Percentiles rank a stretch among this genome's conserved stretches.
phyloP scores from a whole-genome alignment of 768 basidiomycete species.

The Auricularia sp. region DNA sequence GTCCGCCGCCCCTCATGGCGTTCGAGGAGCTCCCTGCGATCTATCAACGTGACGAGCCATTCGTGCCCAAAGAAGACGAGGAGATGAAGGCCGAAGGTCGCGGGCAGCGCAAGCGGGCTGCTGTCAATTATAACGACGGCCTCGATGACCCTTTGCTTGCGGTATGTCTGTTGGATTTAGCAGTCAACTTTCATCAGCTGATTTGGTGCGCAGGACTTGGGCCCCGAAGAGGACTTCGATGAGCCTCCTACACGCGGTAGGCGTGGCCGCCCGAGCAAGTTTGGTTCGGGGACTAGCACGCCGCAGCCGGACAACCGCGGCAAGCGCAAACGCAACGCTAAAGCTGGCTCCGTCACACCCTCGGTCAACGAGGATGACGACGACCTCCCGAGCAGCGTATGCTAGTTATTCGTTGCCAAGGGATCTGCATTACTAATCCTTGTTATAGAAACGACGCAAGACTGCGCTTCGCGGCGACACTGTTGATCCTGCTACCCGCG shows the following conservation, averaged over 20 bases:
- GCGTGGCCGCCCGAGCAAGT: slow-evolving; percentile 3
- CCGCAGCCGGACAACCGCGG: slow-evolving; percentile 16
- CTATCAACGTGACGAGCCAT: slow-evolving; percentile 78
- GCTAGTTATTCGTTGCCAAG: slow-evolving; percentile 15
- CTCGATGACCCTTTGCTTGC: slow-evolving; percentile 91
- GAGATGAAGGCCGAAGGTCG: slow-evolving; percentile 55
- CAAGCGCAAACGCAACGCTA: slow-evolving; percentile 67
- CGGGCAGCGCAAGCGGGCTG: slow-evolving; percentile 71
- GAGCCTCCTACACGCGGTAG: slow-evolving; percentile 4
- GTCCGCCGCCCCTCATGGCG: slow-evolving; percentile 66
- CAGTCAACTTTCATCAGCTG: no score
- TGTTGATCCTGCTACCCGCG: slow-evolving; percentile 38
- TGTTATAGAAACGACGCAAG: slow-evolving; percentile 73
- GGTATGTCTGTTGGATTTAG: slow-evolving; percentile 29
- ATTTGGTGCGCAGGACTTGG: not conserved
- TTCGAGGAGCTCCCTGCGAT: slow-evolving; percentile 87
- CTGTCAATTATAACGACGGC: slow-evolving; percentile 89
- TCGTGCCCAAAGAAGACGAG: slow-evolving; percentile 39
- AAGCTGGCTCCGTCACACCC: slow-evolving; percentile 68
- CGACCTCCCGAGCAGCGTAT: slow-evolving; percentile 57
- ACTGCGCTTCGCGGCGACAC: slow-evolving; percentile 25
- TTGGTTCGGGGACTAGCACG: slow-evolving; percentile 3
- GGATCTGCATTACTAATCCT: slow-evolving; percentile 4
- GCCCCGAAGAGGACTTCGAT: slow-evolving; percentile 11
- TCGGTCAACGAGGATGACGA: slow-evolving; percentile 67